phyloP scores from a whole-genome alignment of 2,329 filamentous ascomycete species.

The Fusarium sp. region DNA sequence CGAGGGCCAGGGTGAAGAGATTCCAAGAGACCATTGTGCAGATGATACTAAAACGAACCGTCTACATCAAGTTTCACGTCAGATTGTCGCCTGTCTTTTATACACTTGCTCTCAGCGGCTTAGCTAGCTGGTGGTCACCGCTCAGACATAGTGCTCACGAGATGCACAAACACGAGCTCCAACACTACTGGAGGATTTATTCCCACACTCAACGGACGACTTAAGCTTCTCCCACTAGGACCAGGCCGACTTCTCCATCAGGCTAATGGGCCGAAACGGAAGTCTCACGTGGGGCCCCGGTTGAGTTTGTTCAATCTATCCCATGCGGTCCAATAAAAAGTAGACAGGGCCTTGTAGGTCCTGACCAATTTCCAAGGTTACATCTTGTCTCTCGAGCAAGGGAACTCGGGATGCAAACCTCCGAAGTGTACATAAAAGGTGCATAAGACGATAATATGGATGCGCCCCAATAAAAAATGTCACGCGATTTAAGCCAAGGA shows the following conservation, averaged over 20 bases:
- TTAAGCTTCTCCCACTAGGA: background rate
- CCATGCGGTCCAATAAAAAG: slow-evolving; percentile 27
- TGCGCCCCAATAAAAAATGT: slow-evolving; percentile 19
- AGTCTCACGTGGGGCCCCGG: slow-evolving; percentile 3
- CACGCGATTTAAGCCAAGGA: background rate
- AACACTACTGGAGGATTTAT: slow-evolving; percentile 5
- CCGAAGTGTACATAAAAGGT: background rate
- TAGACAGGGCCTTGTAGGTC: background rate
- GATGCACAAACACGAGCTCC: background rate
- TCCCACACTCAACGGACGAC: background rate
- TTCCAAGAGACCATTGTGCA: slow-evolving; percentile 28
- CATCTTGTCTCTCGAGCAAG: background rate
- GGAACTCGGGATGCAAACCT: slow-evolving; percentile 1
- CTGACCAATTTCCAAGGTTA: slow-evolving; percentile 3
- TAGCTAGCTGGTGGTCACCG: background rate
- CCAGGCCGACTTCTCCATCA: background rate
- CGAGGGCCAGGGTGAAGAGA: slow-evolving; percentile 16
- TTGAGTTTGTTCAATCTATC: background rate
- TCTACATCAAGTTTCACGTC: background rate
- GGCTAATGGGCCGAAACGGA: background rate
- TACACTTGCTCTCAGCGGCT: background rate
- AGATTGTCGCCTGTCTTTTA: background rate
- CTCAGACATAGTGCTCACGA: background rate
- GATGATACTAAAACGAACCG: background rate
- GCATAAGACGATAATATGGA: background rate